Base-by-base conservation (phyloP, 495 filamentous ascomycete species). In the Tuber microsphaerosporum region DNA sequence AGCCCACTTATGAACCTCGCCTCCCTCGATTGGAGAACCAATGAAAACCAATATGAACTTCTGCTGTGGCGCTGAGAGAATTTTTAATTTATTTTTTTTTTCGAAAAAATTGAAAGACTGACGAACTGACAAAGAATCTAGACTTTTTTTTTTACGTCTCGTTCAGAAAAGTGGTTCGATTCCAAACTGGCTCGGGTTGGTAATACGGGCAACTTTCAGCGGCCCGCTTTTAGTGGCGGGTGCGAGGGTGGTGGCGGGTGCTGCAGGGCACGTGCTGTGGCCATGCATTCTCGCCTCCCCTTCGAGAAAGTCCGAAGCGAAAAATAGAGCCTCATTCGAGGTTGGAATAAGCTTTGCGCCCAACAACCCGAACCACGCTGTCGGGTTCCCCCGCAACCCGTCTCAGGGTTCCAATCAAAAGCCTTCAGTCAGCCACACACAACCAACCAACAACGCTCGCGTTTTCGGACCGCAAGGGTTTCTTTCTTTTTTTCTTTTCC, bases 261-360 rank as follows among this genome's bases (percentile, higher is more conserved):
- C 3, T 6, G 26, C 0, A 31, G 26, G 56, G 26, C 56, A 31
- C n/a, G 56, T 65, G 56, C 12, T 56, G 48, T 56, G 48, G 48
- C 48, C 10, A n/a, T 61, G 56, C 1, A 7, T 26, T n/a, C 56
- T 31, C 56, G 12, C 56, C 1, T 31, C 51, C 56, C 3, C 17
- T 65, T 65, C 56, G 56, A n/a, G 56, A 69, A 68, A 78, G 71
- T 72, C 73, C 46, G 46, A 43, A 51, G 41, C 73, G 69, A 73
- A 46, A 61, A 61, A 70, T 72, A 70, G 77, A 79, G 77, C 75
- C 77, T 70, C 76, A 75, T 22, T 22, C 73, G 77, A 79, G 77
- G 77, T 79, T 79, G 46, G 76, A 79, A 78, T 79, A 79, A 79
- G 79, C 76, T 79, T 79, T 79, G 73, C 56, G 56, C 56, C 56